Base-by-base conservation (phyloP, 2,329 filamentous ascomycete genomes). In the Zymoseptoria ardabiliae region DNA sequence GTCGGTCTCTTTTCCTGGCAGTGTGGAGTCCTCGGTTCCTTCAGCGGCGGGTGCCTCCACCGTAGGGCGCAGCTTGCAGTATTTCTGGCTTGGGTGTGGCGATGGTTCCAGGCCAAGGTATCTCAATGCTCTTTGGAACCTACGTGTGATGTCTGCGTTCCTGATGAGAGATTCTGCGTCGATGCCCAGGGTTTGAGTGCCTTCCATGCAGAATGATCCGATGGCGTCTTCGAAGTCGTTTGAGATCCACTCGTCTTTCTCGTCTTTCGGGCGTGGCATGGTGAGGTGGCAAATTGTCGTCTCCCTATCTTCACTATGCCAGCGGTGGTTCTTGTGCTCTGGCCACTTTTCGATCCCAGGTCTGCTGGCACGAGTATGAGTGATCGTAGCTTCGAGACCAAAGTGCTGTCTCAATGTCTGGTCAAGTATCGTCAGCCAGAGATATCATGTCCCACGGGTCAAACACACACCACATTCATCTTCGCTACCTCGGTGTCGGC, bases 281-380 rank as follows among this genome's bases (percentile, higher is more conserved):
- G 60, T 63, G 19, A 67, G 45, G 28, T 61, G 63, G 54, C 66
- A 66, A 19, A 65, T 57, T 23, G 63, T 68, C 1, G 62, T 65
- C 53, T 59, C 53, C 11, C 62, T 55, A 10, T 49, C 11, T 21
- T 61, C 35, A 19, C 23, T 11, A 28, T 61, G 59, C 50, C 56
- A 64, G 2, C 41, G n/a, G 30, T 66, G 59, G 25, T 61, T 61
- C 17, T 41, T 35, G 23, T 61, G 55, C 17, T 57, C 45, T 11
- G 63, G 61, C 63, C 65, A 64, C 6, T 11, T 11, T 1, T 55
- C 55, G 6, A 20, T 17, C 19, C 59, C 57, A 17, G 56, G 21
- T 9, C 8, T 9, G 3, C 6, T 20, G 1, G 59, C 22, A 17
- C 56, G 56, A 1, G 57, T 64, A 17, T 50, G 22, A 7, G 58